These are phyloP conservation scores for Pisolithus sp. DNA, from an alignment of 768 basidiomycete species.

Conservation along the genomic window DNA sequence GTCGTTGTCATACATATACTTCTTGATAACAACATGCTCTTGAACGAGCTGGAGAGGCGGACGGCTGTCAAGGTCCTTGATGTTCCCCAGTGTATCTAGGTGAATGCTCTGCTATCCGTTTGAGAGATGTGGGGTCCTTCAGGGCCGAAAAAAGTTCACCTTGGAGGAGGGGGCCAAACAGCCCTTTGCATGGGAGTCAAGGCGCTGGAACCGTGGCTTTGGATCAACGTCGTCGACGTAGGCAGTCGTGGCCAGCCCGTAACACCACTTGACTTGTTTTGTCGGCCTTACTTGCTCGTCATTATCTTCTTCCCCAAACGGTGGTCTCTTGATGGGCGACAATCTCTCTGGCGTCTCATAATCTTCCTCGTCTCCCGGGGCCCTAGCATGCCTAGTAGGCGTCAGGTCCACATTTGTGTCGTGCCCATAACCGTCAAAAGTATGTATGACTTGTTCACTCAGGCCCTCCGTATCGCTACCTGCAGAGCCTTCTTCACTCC, in stretches of 20 bases:
- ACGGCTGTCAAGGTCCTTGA: conserved; percentile 44
- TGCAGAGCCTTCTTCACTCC: conserved; percentile 30
- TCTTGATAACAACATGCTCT: conserved; percentile 70
- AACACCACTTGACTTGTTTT: conserved; percentile 75
- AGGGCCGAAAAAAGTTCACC: conserved; percentile 32
- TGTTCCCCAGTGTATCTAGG: conserved; percentile 70
- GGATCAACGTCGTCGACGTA: conserved; percentile 60
- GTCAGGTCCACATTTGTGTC: conserved; percentile 24
- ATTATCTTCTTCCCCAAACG: conserved; percentile 28
- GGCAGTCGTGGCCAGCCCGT: conserved; percentile 54
- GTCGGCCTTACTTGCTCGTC: conserved; percentile 25
- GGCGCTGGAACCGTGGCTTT: conserved; percentile 37
- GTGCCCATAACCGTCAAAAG: conserved; percentile 3
- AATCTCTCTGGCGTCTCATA: conserved; percentile 59
- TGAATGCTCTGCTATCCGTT: conserved; percentile 40
- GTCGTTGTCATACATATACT: conserved; percentile 76
- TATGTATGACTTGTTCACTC: conserved; percentile 5
- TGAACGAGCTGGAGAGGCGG: conserved; percentile 51
- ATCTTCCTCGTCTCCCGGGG: conserved; percentile 78
- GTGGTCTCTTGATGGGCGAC: conserved; percentile 35
- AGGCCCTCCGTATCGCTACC: conserved; percentile 27
- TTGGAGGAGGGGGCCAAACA: conserved; percentile 64
- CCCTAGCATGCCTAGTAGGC: conserved; percentile 44
- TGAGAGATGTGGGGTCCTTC: conserved; percentile 1
- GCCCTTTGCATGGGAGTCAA: conserved; percentile 44